Base-by-base conservation (phyloP, 2,329 filamentous ascomycete genomes). In the Ascocoryne sarcoides region DNA sequence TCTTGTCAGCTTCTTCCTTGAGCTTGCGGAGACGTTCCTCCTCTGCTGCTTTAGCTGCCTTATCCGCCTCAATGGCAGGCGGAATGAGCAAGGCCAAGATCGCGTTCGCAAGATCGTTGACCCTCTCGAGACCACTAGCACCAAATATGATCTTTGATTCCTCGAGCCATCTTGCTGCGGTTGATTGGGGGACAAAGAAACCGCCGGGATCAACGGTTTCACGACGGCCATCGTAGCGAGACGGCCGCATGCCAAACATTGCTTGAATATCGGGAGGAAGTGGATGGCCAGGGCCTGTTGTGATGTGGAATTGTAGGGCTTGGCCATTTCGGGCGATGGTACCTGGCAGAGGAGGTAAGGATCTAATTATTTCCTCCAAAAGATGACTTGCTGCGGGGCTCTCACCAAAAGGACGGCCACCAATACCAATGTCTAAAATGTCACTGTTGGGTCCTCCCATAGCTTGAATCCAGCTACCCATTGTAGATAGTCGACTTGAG, bases 141-240 rank as follows among this genome's bases (percentile, higher is more conserved):
- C 84, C 84, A 61, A 92, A 96, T 1, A 96, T 71, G 60, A 98
- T 79, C 48, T 82, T 80, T 7, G 88, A 82, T 61, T 96, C 93
- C 57, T 95, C 87, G 57, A 84, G 77, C 82, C 93, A 98, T 46
- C 92, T 81, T 39, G 74, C 71, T 40, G 73, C 68, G 1, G 92
- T 96, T 7, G 76, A 70, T 28, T 78, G 75, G 7, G 86, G 71
- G 15, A 71, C 66, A 60, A 96, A 96, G 31, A 52, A 55, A 38
- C 42, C 51, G 39, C 53, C 56, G 28, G 60, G 59, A 35, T 63
- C 58, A 18, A 44, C 40, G n/a, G 45, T 37, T 14, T 54, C 48
- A 12, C 52, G 43, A 43, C 54, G 51, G 19, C 34, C 37, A 18
- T 56, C 50, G 33, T 45, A 48, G 40, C 54, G 46, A 12, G 45